These are phyloP conservation scores for Akebia trifoliata DNA, from an alignment of 164 flowering plant species.

Conservation along the genomic window DNA sequence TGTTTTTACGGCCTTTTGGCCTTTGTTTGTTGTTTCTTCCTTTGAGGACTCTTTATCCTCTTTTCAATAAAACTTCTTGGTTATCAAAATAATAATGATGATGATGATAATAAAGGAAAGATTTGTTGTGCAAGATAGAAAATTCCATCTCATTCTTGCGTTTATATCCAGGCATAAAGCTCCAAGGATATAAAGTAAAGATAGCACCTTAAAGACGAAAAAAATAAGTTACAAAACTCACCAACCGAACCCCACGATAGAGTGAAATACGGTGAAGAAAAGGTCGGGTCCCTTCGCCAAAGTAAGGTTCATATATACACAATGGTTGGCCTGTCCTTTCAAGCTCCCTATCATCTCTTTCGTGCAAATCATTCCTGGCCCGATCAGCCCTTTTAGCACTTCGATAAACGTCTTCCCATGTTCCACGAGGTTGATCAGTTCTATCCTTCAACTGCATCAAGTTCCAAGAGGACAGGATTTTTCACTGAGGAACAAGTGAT, in stretches of 20 bases:
- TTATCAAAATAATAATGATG: no score
- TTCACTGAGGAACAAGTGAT: slow-evolving; percentile 6
- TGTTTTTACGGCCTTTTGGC: no score
- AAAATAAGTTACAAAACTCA: slow-evolving; percentile 32
- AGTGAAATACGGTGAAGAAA: slow-evolving; percentile 74
- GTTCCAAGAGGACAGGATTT: slow-evolving; percentile 14
- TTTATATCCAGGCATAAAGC: not conserved
- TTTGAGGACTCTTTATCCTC: no score
- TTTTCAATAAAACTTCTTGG: no score
- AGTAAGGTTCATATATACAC: slow-evolving; percentile 86
- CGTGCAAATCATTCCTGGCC: slow-evolving; percentile 73
- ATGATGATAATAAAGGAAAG: no score
- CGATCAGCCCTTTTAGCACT: slow-evolving; percentile 77
- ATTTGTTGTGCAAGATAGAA: no score
- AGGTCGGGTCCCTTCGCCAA: slow-evolving; percentile 93
- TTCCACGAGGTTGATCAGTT: slow-evolving; percentile 70
- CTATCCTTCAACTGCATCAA: slow-evolving; percentile 81
- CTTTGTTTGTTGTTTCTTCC: no score
- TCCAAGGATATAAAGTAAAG: no score
- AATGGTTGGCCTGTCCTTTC: slow-evolving; percentile 94
- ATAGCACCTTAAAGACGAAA: not conserved
- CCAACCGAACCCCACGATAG: slow-evolving; percentile 92
- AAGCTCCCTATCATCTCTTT: slow-evolving; percentile 97
- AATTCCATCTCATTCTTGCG: no score
- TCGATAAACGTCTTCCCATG: slow-evolving; percentile 98